Conservation (phyloP, 1,284 basidiomycete genomes). For the Stygiomarasmius scandens region DNA sequence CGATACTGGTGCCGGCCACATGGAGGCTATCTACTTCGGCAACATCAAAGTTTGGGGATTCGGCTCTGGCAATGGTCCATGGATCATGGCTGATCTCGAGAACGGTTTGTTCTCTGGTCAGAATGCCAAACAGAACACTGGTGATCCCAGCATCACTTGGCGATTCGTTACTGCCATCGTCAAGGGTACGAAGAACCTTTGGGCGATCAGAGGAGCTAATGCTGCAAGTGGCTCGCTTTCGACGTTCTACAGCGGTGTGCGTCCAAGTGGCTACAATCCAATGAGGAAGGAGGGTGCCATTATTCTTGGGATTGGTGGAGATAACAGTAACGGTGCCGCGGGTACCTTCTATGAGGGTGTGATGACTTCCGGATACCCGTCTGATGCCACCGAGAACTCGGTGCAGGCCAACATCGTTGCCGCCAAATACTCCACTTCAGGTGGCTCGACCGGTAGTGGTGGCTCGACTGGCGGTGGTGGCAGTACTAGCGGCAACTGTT, state of each 20-base stretch:
- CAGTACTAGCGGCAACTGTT: too few species aligned
- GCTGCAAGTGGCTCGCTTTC: conserved; percentile 2
- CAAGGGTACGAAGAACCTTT: conserved; percentile 9
- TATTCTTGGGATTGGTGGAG: conserved; percentile 10
- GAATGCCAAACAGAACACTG: background rate
- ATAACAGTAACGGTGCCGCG: too few species aligned
- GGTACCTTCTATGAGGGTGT: too few species aligned
- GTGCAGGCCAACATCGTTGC: too few species aligned
- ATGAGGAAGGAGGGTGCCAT: conserved; percentile 11
- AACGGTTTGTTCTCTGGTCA: background rate
- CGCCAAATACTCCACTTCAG: too few species aligned
- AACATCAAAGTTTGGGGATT: background rate
- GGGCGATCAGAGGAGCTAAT: conserved; percentile 9
- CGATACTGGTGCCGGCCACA: background rate
- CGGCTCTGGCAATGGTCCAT: background rate
- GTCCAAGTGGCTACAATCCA: background rate
- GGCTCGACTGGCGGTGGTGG: too few species aligned
- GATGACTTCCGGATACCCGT: too few species aligned
- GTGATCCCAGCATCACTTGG: background rate
- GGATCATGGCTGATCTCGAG: conserved; percentile 1
- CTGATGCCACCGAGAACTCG: too few species aligned
- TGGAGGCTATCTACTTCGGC: conserved; percentile 1
- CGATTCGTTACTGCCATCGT: conserved; percentile 12
- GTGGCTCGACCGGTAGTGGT: too few species aligned
- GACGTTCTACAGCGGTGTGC: background rate